These are phyloP conservation scores for Hypocreales sp. DNA, from an alignment of 2,329 filamentous ascomycete species.

Conservation along the genomic window DNA sequence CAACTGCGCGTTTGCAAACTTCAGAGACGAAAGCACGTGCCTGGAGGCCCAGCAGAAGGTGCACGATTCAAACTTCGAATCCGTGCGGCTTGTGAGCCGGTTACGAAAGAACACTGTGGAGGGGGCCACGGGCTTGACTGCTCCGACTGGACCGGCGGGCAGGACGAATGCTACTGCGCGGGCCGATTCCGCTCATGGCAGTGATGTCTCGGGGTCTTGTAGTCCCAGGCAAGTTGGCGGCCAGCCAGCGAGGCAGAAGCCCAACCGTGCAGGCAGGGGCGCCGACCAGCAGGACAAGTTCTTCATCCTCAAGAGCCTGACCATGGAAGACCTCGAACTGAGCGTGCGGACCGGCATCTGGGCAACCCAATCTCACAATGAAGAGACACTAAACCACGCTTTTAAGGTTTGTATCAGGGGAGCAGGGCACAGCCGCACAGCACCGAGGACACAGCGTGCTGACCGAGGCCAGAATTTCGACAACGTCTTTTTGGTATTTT, in stretches of 20 bases:
- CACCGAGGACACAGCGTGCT: neutral
- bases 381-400: constrained; percentile 66
- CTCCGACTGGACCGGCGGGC: constrained; percentile 39
- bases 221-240: constrained; percentile 3
- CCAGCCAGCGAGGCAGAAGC: neutral
- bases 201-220: constrained; percentile 1
- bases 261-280: neutral
- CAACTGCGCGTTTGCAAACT: constrained; percentile 95
- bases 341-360: constrained; percentile 81
- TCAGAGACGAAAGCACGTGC: constrained; percentile 66
- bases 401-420: too few relatives aligned
- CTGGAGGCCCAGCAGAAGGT: constrained; percentile 64
- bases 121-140: constrained; percentile 27
- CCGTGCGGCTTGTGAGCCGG: constrained; percentile 72
- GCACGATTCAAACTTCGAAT: constrained; percentile 81
- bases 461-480: constrained; percentile 46
- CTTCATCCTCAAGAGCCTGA: constrained; percentile 88
- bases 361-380: constrained; percentile 92
- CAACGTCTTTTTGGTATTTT: constrained; percentile 85
- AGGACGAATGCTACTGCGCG: constrained; percentile 11
- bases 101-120: constrained; percentile 45
- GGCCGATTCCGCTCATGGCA: constrained; percentile 5
- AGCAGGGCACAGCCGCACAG: too few relatives aligned
- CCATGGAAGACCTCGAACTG: constrained; percentile 74
- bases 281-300: constrained; percentile 25